phyloP scores from a whole-genome alignment of 2,329 filamentous ascomycete species.

The Pyrenophora seminiperda region DNA sequence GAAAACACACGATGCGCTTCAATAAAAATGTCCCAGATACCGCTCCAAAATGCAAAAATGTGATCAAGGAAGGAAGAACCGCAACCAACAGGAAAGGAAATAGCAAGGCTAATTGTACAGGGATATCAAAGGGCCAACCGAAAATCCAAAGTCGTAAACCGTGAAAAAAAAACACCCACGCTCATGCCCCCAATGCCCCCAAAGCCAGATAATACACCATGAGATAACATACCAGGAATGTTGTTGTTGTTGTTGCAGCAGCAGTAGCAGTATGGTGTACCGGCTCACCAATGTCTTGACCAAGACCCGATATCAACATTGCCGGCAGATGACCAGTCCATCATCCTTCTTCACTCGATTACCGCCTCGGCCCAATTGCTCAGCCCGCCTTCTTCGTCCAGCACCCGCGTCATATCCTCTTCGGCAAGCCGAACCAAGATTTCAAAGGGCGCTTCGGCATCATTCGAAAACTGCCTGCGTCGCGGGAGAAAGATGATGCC shows the following conservation, averaged over 20 bases:
- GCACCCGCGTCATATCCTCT: constrained; percentile 41
- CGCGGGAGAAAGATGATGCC: constrained; percentile 46
- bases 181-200: constrained; percentile 21
- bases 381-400: constrained; percentile 38
- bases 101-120: constrained; percentile 41
- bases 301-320: constrained; percentile 9
- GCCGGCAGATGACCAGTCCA: neutral
- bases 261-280: constrained; percentile 21
- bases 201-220: constrained; percentile 17
- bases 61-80: constrained; percentile 5
- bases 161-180: constrained; percentile 25
- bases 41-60: neutral
- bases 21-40: neutral
- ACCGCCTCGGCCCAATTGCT: constrained; percentile 37
- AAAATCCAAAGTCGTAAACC: constrained; percentile 19
- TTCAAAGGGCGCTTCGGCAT: constrained; percentile 41
- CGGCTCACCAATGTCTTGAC: constrained; percentile 18
- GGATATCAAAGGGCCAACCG: constrained; percentile 43
- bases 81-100: constrained; percentile 7
- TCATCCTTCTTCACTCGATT: constrained; percentile 21
- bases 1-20: too few species aligned
- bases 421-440: constrained; percentile 41
- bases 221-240: constrained; percentile 7
- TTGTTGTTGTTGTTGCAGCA: too few species aligned
- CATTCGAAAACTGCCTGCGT: constrained; percentile 27